A percentile compares a stretch with the other conserved stretches of the same genome.
Conservation (phyloP, 1,284 basidiomycete species). For the Moesziomyces sp. region DNA sequence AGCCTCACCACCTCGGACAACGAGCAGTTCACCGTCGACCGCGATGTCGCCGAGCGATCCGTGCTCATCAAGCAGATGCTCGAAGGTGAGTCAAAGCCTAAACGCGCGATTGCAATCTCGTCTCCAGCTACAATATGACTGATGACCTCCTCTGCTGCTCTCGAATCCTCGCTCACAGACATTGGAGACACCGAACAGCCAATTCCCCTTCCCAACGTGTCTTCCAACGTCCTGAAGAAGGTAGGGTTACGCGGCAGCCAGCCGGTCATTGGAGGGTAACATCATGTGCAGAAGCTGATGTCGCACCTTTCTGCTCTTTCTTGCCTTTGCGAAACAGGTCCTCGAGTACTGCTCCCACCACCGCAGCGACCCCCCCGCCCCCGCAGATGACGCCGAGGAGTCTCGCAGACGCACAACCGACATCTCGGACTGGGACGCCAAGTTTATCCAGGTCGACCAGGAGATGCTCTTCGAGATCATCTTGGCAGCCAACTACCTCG, state of each 20-base stretch:
- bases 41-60: conserved; percentile 92
- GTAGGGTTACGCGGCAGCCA: conserved; percentile 68
- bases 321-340: conserved; percentile 73
- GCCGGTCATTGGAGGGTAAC: background rate
- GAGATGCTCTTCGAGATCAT: conserved; percentile 99
- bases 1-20: conserved; percentile 80
- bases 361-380: conserved; percentile 92
- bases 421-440: conserved; percentile 98
- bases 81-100: conserved; percentile 76
- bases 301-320: too few relatives aligned
- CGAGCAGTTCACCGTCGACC: conserved; percentile 92
- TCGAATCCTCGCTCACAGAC: conserved; percentile 24
- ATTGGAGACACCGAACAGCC: conserved; percentile 73
- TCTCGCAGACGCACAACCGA: conserved; percentile 97
- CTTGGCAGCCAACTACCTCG: conserved; percentile 98
- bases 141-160: background rate
- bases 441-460: conserved; percentile 92
- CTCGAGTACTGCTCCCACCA: conserved; percentile 99
- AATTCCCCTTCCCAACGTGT: conserved; percentile 96
- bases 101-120: too few relatives aligned
- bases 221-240: conserved; percentile 95
- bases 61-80: conserved; percentile 99
- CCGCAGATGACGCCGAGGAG: conserved; percentile 80
- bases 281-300: background rate
- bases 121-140: background rate